These are phyloP conservation scores for Coemansia erecta DNA, from an alignment of 192 early-diverging fungal genomes.

Conservation along the genomic window DNA sequence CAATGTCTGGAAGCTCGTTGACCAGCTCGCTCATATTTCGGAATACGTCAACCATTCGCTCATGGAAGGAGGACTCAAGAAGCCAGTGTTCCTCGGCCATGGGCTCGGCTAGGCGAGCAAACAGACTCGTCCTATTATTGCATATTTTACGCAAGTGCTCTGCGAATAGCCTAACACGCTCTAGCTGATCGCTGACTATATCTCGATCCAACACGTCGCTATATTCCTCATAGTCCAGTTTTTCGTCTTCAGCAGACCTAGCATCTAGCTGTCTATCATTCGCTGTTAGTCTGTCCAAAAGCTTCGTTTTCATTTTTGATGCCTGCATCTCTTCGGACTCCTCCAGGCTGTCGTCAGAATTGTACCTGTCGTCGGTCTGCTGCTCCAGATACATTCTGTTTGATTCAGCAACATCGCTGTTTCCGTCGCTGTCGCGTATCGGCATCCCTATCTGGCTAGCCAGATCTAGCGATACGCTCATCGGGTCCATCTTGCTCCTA, in stretches of 20 bases:
- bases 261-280: conserved; percentile 7
- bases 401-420: conserved; percentile 2
- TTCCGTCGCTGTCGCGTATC: conserved; percentile 2
- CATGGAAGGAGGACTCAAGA: conserved; percentile 31
- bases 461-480: conserved; percentile 22
- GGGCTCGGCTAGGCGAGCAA: conserved; percentile 32
- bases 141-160: conserved; percentile 28
- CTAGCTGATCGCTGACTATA: conserved; percentile 15
- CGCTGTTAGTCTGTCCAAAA: conserved; percentile 9
- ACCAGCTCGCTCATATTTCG: conserved; percentile 28
- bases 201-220: conserved; percentile 29
- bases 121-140: conserved; percentile 23
- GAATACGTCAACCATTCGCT: conserved; percentile 39
- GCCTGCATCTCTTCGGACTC: conserved; percentile 31
- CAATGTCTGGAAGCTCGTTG: conserved; percentile 26
- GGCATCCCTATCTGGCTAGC: conserved; percentile 26
- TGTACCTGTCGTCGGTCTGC: conserved; percentile 24
- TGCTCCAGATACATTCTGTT: conserved; percentile 17
- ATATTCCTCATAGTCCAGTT: conserved; percentile 26
- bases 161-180: conserved; percentile 21
- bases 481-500: conserved; percentile 6
- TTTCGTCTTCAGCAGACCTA: conserved; percentile 18
- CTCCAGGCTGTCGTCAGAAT: conserved; percentile 37
- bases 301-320: conserved; percentile 5
- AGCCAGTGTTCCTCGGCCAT: conserved; percentile 48